Base-by-base conservation (phyloP, 1,284 basidiomycete genomes). In the Cryptococcus wingfieldii region DNA sequence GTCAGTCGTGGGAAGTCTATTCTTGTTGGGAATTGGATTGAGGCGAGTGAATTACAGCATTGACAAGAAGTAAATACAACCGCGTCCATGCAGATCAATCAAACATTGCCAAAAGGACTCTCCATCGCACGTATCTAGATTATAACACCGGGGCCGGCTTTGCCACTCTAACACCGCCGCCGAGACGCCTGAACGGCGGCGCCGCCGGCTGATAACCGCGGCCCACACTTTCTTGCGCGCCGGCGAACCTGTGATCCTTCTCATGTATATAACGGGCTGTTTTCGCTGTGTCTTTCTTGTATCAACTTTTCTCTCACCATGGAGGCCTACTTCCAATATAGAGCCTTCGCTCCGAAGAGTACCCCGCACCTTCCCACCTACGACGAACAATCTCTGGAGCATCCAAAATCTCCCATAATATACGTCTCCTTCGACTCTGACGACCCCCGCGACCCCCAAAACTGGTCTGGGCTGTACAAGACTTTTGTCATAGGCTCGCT, bases 41-140 rank as follows among this genome's bases (percentile, higher is more conserved):
- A 69, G 74, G 46, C 55, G 76, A 41, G 66, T 76, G 19, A 70
- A 75, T 58, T 71, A 68, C 53, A 64, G 64, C 39, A 72, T 77
- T 46, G 70, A 74, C 44, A 65, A 62, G 59, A 65, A 67, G 56
- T 55, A 64, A 59, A 59, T 37, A 38, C 28, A 19, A 54, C 3
- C 34, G 43, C 34, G 50, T 8, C 31, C 31, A 34, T 34, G 31
- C 10, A 34, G 5, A 34, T 10, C 31, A 34, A 6, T 34, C 10
- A 31, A 31, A 7, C 6, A 8, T 10, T 34, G 3, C 31, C 31
- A 10, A 8, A 34, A 8, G 31, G 6, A 34, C 6, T 34, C 5
- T 34, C 23, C 23, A 23, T 14, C 9, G 38, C 38, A 41, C 18
- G 18, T 41, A 13, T 41, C 38, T 18, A 5, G 12, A 0, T 18